A percentile compares a stretch with the other conserved stretches of the same genome.
Conservation (phyloP, 2,329 filamentous ascomycete species). For the Coleophoma cylindrospora region DNA sequence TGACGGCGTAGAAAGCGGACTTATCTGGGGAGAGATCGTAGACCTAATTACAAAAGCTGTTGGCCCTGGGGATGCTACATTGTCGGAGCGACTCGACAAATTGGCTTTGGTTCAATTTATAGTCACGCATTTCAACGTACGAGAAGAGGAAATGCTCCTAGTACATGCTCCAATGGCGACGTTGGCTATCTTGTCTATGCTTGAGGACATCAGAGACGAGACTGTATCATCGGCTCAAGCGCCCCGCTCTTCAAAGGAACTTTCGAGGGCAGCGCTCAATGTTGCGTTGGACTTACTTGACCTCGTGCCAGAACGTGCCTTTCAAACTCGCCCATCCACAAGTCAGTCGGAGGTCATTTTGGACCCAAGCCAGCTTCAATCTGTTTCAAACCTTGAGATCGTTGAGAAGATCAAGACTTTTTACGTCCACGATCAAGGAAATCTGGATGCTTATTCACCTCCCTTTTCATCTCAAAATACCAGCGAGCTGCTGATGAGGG, state of each 20-base stretch:
- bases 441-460: constrained; percentile 53
- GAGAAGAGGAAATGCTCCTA: constrained; percentile 92
- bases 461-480: constrained; percentile 53
- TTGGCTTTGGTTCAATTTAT: constrained; percentile 78
- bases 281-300: constrained; percentile 55
- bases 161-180: constrained; percentile 75
- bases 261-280: constrained; percentile 30
- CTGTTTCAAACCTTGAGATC: constrained; percentile 44
- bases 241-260: constrained; percentile 16
- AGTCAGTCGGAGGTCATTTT: constrained; percentile 15
- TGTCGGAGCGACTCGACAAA: constrained; percentile 47
- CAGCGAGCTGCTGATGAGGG: constrained; percentile 59
- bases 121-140: constrained; percentile 81
- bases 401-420: constrained; percentile 59
- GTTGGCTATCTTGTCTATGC: constrained; percentile 55
- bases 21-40: constrained; percentile 85
- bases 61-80: constrained; percentile 35
- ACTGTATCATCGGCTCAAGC: constrained; percentile 19
- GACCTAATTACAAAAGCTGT: constrained; percentile 60
- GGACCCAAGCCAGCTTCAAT: constrained; percentile 20
- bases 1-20: constrained; percentile 88
- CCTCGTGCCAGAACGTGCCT: constrained; percentile 60
- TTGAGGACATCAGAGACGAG: constrained; percentile 45
- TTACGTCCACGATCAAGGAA: constrained; percentile 67
- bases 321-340: constrained; percentile 33